phyloP scores from a whole-genome alignment of 2,329 filamentous ascomycete species.

The Hypoxylon sp. region DNA sequence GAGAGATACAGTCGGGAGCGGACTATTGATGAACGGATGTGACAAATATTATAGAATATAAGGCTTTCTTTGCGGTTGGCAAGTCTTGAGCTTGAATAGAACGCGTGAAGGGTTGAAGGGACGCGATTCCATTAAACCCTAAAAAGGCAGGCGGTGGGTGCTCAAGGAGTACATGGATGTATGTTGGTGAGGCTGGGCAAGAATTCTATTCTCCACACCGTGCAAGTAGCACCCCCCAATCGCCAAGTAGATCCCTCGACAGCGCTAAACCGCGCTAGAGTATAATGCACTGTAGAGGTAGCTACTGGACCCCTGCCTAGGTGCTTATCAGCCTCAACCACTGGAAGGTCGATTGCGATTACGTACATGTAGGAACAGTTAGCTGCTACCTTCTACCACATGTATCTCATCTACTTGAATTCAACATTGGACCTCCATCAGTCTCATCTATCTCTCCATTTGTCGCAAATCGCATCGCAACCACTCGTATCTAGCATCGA shows the following conservation, averaged over 20 bases:
- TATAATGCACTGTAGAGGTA: neutral
- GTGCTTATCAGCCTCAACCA: conserved; percentile 11
- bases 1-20: neutral
- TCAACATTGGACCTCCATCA: conserved; percentile 15
- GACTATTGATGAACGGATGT: neutral
- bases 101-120: conserved; percentile 44
- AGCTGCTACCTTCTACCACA: neutral
- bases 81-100: neutral
- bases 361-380: conserved; percentile 20
- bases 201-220: neutral
- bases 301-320: neutral
- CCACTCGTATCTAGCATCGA: neutral
- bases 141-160: conserved; percentile 36
- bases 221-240: neutral
- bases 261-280: neutral
- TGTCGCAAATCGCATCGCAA: conserved; percentile 3
- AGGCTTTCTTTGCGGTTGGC: neutral
- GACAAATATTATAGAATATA: neutral
- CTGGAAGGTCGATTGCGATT: conserved; percentile 14
- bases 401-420: neutral
- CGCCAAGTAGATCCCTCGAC: neutral
- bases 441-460: conserved; percentile 2
- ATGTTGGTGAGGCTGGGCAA: neutral
- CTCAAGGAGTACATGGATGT: neutral
- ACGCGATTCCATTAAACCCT: conserved; percentile 51